A percentile compares a stretch with the other conserved stretches of the same genome.
Evolutionary conservation across 2,329 filamentous ascomycete genomes (phyloP).

Genomic region (Claviceps pusilla): DNA sequence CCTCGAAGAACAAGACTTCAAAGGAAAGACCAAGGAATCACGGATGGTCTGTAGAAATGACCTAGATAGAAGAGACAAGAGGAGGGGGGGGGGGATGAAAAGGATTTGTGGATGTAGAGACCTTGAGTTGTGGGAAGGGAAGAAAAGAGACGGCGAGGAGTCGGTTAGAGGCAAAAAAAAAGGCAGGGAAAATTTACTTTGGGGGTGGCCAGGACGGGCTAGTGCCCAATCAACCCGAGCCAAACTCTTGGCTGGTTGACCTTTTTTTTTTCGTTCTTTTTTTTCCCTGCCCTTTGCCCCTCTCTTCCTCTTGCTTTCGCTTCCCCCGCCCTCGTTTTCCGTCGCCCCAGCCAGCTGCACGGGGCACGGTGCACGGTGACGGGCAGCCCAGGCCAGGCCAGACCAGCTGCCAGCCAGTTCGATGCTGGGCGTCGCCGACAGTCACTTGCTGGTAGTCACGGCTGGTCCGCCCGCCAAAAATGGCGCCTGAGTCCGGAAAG

Average conservation of each 20-base stretch:
- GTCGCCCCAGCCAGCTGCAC: not conserved
- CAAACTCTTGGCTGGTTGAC: conserved; percentile 1
- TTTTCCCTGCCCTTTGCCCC: not conserved
- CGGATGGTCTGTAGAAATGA: conserved; percentile 17
- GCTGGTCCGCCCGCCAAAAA: not conserved
- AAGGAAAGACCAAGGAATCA: conserved; percentile 32
- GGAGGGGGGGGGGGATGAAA: conserved; percentile 14
- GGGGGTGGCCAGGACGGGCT: conserved; percentile 18
- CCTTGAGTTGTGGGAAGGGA: conserved; percentile 20
- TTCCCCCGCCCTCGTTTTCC: not conserved
- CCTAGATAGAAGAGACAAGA: conserved; percentile 15
- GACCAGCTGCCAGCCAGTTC: not conserved
- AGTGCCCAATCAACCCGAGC: conserved; percentile 10
- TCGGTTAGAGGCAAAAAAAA: conserved; percentile 15
- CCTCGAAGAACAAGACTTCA: conserved; percentile 30
- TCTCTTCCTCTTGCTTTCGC: not conserved
- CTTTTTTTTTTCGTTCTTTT: not conserved
- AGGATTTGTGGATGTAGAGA: conserved; percentile 16
- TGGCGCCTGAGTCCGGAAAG: not conserved
- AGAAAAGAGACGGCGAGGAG: conserved; percentile 13
- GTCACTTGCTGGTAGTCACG: not conserved
- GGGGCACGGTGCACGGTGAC: not conserved
- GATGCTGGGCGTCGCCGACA: not conserved
- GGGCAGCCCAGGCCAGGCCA: too few species aligned
- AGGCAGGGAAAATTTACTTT: conserved; percentile 21